These are phyloP conservation scores for Acorus gramineus DNA, from an alignment of 106 monocot species.

Conservation along the genomic window DNA sequence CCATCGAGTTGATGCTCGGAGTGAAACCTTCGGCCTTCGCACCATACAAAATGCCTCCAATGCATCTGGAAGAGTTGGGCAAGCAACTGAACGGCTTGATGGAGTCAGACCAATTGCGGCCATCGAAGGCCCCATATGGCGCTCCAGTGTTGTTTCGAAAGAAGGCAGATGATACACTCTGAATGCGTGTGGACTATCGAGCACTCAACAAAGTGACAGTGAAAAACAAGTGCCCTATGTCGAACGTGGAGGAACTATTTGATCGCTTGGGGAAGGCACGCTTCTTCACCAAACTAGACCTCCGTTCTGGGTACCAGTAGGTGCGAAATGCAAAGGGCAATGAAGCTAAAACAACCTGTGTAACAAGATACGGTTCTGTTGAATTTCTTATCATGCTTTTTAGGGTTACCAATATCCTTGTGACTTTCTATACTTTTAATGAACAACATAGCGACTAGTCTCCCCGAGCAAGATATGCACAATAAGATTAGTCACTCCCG, in stretches of 20 bases:
- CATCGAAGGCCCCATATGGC: conserved; percentile 1
- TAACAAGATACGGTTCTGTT: conserved; percentile 1
- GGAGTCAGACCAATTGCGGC: not conserved
- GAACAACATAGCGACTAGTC: not conserved
- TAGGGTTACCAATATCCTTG: not conserved
- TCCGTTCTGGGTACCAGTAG: not conserved
- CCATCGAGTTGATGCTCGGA: conserved; percentile 1
- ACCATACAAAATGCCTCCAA: not conserved
- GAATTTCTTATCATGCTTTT: conserved; percentile 5
- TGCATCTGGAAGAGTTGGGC: conserved; percentile 2
- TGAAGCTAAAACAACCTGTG: not conserved
- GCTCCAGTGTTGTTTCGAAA: conserved; percentile 3
- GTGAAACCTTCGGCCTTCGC: not conserved
- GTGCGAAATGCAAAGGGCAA: not conserved
- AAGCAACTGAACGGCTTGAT: not conserved
- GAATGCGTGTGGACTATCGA: conserved; percentile 1
- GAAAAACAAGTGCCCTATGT: not conserved
- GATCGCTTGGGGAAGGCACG: not conserved
- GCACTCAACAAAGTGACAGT: conserved; percentile 2
- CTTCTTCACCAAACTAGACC: not conserved
- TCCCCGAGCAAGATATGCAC: too few relatives aligned
- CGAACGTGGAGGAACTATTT: not conserved
- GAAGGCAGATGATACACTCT: not conserved
- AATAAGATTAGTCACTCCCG: too few relatives aligned
- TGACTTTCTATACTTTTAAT: conserved; percentile 3